Percentiles rank a stretch among this genome's conserved stretches.
phyloP scores from a whole-genome alignment of 2,329 filamentous ascomycete species.

The Penicillium sp. region DNA sequence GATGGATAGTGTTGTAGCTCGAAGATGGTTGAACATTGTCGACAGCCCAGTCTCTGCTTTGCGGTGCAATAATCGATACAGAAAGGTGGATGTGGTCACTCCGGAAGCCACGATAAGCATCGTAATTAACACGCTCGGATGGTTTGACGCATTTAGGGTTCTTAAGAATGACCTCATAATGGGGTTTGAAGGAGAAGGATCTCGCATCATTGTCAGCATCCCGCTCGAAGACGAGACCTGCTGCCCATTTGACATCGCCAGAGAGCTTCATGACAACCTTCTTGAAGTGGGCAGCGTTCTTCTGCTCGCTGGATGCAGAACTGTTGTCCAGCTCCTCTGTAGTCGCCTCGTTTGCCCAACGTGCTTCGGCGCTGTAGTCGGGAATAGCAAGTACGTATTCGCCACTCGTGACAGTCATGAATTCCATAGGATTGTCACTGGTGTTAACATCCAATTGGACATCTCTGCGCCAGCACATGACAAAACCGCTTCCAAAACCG shows the following conservation, averaged over 20 bases:
- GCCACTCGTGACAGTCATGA: slow-evolving; percentile 94
- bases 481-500: slow-evolving; percentile 86
- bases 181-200: slow-evolving; percentile 85
- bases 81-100: slow-evolving; percentile 97
- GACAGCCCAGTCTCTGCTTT: slow-evolving; percentile 81
- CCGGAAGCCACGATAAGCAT: slow-evolving; percentile 94
- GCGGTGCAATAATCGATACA: slow-evolving; percentile 82
- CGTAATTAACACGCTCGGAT: slow-evolving; percentile 63
- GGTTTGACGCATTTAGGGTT: slow-evolving; percentile 71
- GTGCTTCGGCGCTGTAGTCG: slow-evolving; percentile 85
- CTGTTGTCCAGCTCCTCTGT: slow-evolving; percentile 58
- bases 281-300: slow-evolving; percentile 82
- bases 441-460: slow-evolving; percentile 83
- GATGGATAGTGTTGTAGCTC: slow-evolving; percentile 95
- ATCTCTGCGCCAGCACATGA: slow-evolving; percentile 98
- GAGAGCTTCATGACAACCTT: slow-evolving; percentile 99
- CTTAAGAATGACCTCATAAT: slow-evolving; percentile 87
- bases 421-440: slow-evolving; percentile 82
- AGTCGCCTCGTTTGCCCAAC: slow-evolving; percentile 56
- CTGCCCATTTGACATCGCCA: slow-evolving; percentile 89
- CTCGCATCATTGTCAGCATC: slow-evolving; percentile 70
- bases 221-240: slow-evolving; percentile 88
- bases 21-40: slow-evolving; percentile 72
- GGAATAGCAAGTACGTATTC: slow-evolving; percentile 94
- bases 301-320: slow-evolving; percentile 62